Evolutionary conservation across 306 rosid genomes (phyloP).

Genomic region (Sicyos baderoa): DNA sequence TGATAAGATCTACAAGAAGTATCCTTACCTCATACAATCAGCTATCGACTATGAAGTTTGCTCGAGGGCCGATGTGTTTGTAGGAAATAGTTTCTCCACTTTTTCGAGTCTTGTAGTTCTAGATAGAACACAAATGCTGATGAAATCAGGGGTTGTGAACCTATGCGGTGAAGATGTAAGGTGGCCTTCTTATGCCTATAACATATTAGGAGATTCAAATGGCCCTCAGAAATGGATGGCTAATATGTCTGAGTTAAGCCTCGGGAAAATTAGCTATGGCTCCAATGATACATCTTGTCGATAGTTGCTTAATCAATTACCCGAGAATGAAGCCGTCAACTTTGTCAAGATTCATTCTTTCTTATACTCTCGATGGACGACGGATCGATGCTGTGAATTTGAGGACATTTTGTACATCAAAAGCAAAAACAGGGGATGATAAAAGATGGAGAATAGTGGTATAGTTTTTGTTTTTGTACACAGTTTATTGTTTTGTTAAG

Average conservation of each 20-base stretch:
- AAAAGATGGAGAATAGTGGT: not conserved
- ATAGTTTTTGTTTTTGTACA: constrained; percentile 2
- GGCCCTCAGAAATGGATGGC: constrained; percentile 69
- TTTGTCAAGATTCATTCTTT: not conserved
- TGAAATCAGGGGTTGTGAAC: constrained; percentile 30
- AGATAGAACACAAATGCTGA: constrained; percentile 73
- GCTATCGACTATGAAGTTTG: constrained; percentile 94
- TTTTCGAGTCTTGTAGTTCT: constrained; percentile 80
- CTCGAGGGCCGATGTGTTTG: constrained; percentile 61
- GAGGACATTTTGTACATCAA: not conserved
- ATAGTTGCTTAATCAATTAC: not conserved
- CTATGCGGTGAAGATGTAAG: constrained; percentile 43
- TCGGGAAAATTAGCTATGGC: constrained; percentile 69
- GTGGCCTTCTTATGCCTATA: constrained; percentile 87
- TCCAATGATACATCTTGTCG: constrained; percentile 51
- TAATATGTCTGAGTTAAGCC: constrained; percentile 64
- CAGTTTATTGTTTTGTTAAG: constrained; percentile 2
- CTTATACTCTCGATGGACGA: not conserved
- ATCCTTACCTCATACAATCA: constrained; percentile 75
- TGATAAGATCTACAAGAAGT: constrained; percentile 46
- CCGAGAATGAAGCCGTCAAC: not conserved
- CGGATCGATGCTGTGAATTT: not conserved
- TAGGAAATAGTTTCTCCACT: constrained; percentile 90
- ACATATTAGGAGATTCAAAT: constrained; percentile 45
- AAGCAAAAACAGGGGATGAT: not conserved